Evolutionary conservation across 768 basidiomycete species (phyloP).

Genomic region (Tulasnella sp.): DNA sequence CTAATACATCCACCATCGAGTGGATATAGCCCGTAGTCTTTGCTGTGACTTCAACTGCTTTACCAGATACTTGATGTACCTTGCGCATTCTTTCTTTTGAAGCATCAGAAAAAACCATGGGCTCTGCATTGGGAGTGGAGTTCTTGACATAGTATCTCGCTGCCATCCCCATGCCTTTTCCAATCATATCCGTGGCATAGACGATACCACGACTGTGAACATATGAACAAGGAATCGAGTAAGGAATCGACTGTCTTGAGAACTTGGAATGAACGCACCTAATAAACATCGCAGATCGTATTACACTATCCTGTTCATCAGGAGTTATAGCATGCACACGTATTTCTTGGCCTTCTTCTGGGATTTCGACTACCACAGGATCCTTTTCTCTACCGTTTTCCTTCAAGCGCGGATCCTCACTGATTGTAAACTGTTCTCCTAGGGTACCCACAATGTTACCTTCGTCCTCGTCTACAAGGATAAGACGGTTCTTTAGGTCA

Average conservation of each 20-base stretch:
- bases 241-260: neutral
- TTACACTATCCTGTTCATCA: slow-evolving; percentile 58
- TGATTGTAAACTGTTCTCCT: slow-evolving; percentile 41
- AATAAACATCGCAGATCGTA: slow-evolving; percentile 43
- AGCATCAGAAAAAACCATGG: slow-evolving; percentile 45
- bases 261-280: slow-evolving; percentile 34
- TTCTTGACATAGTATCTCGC: slow-evolving; percentile 49
- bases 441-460: slow-evolving; percentile 62
- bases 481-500: slow-evolving; percentile 40
- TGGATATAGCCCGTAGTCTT: slow-evolving; percentile 52
- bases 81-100: slow-evolving; percentile 45
- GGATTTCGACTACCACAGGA: slow-evolving; percentile 62
- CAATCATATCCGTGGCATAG: slow-evolving; percentile 46
- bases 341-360: slow-evolving; percentile 36
- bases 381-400: slow-evolving; percentile 40
- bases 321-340: slow-evolving; percentile 50
- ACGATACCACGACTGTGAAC: slow-evolving; percentile 65
- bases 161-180: slow-evolving; percentile 47
- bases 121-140: slow-evolving; percentile 40
- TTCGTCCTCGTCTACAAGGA: slow-evolving; percentile 57
- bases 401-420: slow-evolving; percentile 45
- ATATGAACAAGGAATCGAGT: neutral
- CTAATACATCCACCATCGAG: slow-evolving; percentile 42
- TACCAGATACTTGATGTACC: slow-evolving; percentile 50
- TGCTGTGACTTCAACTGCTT: slow-evolving; percentile 52